Conservation (phyloP, 2,329 filamentous ascomycete species). For the Fusarium penzigii region DNA sequence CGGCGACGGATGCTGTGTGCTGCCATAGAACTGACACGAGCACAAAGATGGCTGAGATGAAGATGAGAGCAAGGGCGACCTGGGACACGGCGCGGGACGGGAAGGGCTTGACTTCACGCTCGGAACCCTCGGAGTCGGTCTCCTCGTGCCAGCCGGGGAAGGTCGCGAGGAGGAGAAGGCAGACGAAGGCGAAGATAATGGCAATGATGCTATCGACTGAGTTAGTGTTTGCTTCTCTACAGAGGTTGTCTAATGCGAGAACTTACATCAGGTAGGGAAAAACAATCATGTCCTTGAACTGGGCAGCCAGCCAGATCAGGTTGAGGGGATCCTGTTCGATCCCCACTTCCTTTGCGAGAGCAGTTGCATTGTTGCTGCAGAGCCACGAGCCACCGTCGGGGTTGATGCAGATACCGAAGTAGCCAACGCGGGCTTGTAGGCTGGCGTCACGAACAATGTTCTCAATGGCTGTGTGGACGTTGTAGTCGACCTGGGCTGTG, state of each 20-base stretch:
- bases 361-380: conserved; percentile 96
- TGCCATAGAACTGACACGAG: conserved; percentile 83
- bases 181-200: conserved; percentile 95
- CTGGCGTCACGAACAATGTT: conserved; percentile 86
- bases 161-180: conserved; percentile 90
- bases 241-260: too few species aligned
- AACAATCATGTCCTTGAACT: conserved; percentile 98
- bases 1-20: conserved; percentile 94
- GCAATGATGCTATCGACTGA: conserved; percentile 75
- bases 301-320: conserved; percentile 92
- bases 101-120: conserved; percentile 91
- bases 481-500: conserved; percentile 87
- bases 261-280: conserved; percentile 94
- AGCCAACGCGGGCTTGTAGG: conserved; percentile 90
- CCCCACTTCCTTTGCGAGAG: conserved; percentile 83
- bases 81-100: conserved; percentile 91
- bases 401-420: conserved; percentile 97
- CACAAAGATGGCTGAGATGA: conserved; percentile 69
- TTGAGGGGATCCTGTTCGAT: conserved; percentile 96
- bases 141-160: conserved; percentile 98
- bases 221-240: conserved; percentile 2
- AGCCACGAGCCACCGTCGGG: conserved; percentile 88
- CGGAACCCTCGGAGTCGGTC: conserved; percentile 75
- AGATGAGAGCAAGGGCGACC: conserved; percentile 90
- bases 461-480: conserved; percentile 78